Evolutionary conservation across 768 basidiomycete species (phyloP).

Genomic region (Pleurotus pulmonarius): DNA sequence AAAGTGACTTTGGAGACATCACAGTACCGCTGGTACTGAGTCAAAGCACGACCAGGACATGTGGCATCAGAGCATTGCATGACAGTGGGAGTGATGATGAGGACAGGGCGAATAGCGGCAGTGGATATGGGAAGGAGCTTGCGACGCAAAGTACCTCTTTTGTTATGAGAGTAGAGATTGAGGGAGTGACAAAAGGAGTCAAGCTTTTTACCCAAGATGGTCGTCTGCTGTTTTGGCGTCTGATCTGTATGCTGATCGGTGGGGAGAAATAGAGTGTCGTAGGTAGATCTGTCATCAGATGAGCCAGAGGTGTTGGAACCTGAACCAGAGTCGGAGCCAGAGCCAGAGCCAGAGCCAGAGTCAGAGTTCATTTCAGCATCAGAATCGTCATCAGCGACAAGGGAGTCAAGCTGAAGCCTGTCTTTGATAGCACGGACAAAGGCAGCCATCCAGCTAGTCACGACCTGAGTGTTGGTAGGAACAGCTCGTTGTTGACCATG

Average conservation of each 20-base stretch:
- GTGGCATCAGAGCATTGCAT: constrained; percentile 1
- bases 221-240: too few species aligned
- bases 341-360: not conserved
- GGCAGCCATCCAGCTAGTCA: constrained; percentile 1
- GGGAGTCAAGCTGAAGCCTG: not conserved
- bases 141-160: too few species aligned
- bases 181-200: too few species aligned
- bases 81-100: not conserved
- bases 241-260: too few species aligned
- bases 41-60: not conserved
- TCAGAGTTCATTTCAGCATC: not conserved
- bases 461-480: not conserved
- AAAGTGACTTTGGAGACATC: constrained; percentile 14
- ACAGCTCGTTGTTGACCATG: not conserved
- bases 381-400: not conserved
- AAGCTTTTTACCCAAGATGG: too few species aligned
- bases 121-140: not conserved
- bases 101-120: not conserved
- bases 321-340: not conserved
- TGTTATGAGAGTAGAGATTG: too few species aligned
- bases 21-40: not conserved
- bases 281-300: not conserved
- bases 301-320: not conserved
- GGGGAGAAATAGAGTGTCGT: not conserved
- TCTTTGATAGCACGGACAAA: not conserved